A percentile compares a stretch with the other conserved stretches of the same genome.
These are phyloP conservation scores for Nicotiana noctiflora DNA, from an alignment of 257 asterid species.

Conservation along the genomic window DNA sequence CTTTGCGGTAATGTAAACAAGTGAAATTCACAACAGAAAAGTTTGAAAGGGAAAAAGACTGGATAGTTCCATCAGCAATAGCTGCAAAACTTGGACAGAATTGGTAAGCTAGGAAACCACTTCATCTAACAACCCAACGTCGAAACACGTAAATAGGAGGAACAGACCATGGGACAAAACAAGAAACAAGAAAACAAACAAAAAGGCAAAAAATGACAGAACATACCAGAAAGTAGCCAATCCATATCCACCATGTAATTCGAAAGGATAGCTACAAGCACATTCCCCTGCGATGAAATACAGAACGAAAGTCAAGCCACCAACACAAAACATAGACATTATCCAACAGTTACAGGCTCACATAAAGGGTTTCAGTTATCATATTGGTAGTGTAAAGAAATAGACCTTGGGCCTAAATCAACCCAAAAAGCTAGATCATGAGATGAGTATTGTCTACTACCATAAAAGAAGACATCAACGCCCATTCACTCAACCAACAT, in stretches of 20 bases:
- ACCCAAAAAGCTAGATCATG: not conserved
- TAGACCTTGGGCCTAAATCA: not conserved
- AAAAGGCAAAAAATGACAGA: constrained; percentile 9
- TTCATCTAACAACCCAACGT: not conserved
- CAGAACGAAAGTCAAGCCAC: not conserved
- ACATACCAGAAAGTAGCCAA: constrained; percentile 89
- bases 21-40: not conserved
- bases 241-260: constrained; percentile 96
- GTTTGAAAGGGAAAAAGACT: not conserved
- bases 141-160: constrained; percentile 4
- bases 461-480: not conserved
- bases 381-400: not conserved
- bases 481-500: not conserved
- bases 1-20: not conserved
- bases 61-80: not conserved
- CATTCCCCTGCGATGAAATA: constrained; percentile 53
- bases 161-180: not conserved
- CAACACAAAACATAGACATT: not conserved
- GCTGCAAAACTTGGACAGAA: not conserved
- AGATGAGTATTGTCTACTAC: not conserved
- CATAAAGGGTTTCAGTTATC: not conserved
- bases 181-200: not conserved
- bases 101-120: not conserved
- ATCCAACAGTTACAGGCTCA: not conserved
- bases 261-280: constrained; percentile 67